These are phyloP conservation scores for Moelleriella libera DNA, from an alignment of 2,329 filamentous ascomycete genomes.

Conservation along the genomic window DNA sequence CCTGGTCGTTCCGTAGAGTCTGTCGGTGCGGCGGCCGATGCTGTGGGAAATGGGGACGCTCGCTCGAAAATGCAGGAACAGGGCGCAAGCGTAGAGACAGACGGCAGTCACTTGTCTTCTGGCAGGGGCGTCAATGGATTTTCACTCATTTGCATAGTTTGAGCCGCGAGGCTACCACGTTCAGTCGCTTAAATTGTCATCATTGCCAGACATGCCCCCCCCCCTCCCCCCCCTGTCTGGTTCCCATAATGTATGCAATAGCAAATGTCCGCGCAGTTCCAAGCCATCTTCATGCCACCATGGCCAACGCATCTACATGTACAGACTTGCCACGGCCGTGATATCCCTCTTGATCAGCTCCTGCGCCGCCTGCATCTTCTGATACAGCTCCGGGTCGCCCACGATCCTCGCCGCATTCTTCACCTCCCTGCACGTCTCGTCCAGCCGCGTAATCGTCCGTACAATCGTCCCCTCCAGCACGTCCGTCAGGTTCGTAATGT, in stretches of 20 bases:
- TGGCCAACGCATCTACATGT: slow-evolving; percentile 45
- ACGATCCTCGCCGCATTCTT: slow-evolving; percentile 95
- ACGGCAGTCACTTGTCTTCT: no score
- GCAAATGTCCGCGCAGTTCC: neutral
- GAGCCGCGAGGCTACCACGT: no score
- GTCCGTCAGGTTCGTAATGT: slow-evolving; percentile 90
- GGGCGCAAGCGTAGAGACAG: no score
- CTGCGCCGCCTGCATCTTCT: slow-evolving; percentile 95
- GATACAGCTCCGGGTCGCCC: slow-evolving; percentile 81
- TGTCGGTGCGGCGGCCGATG: neutral
- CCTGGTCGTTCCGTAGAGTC: neutral
- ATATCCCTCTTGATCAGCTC: slow-evolving; percentile 97
- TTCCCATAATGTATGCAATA: no score
- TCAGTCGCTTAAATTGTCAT: no score
- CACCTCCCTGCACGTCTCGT: slow-evolving; percentile 93
- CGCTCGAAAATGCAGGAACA: no score
- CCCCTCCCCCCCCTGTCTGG: no score
- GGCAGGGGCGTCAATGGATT: no score
- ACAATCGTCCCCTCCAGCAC: slow-evolving; percentile 97
- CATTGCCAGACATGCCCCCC: no score
- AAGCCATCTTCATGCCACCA: neutral
- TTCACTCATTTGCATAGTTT: no score
- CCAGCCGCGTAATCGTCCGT: slow-evolving; percentile 78
- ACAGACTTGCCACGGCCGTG: slow-evolving; percentile 75
- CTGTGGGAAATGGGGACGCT: neutral